A percentile compares a stretch with the other conserved stretches of the same genome.
Conservation (phyloP, 2,329 filamentous ascomycete species). For the Phaeosphaeria sp. region DNA sequence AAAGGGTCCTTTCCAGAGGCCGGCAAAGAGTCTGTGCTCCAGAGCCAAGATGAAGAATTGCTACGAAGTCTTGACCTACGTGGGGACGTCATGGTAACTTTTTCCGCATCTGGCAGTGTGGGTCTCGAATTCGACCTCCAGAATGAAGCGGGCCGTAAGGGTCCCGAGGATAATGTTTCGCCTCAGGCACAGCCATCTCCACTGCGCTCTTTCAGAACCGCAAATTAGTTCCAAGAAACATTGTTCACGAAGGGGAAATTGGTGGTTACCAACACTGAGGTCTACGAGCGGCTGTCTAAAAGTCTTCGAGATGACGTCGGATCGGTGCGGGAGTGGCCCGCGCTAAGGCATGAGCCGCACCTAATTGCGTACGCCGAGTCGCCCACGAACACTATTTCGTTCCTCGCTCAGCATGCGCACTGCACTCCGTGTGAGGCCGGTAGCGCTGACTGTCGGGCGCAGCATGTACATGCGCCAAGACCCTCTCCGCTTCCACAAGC, state of each 20-base stretch:
- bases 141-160: slow-evolving; percentile 13
- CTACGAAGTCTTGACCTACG: slow-evolving; percentile 14
- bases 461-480: background rate
- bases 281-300: background rate
- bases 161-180: slow-evolving; percentile 1
- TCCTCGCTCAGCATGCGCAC: background rate
- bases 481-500: background rate
- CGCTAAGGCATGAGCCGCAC: slow-evolving; percentile 27
- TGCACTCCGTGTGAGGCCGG: background rate
- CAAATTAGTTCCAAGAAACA: background rate
- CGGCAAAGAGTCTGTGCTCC: slow-evolving; percentile 9
- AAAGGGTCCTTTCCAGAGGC: slow-evolving; percentile 2
- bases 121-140: slow-evolving; percentile 10
- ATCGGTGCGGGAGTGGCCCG: slow-evolving; percentile 26
- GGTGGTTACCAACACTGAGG: background rate
- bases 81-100: slow-evolving; percentile 20
- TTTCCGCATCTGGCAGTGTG: slow-evolving; percentile 23
- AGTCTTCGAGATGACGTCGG: slow-evolving; percentile 19
- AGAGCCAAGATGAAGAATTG: slow-evolving; percentile 11
- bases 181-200: background rate
- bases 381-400: background rate
- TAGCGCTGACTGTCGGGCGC: background rate
- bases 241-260: background rate
- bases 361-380: slow-evolving; percentile 14
- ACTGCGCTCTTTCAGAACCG: background rate